Percentiles rank a stretch among this genome's conserved stretches.
Conservation (phyloP, 108 stramenopile genomes). For the Heterococcus sp. region DNA sequence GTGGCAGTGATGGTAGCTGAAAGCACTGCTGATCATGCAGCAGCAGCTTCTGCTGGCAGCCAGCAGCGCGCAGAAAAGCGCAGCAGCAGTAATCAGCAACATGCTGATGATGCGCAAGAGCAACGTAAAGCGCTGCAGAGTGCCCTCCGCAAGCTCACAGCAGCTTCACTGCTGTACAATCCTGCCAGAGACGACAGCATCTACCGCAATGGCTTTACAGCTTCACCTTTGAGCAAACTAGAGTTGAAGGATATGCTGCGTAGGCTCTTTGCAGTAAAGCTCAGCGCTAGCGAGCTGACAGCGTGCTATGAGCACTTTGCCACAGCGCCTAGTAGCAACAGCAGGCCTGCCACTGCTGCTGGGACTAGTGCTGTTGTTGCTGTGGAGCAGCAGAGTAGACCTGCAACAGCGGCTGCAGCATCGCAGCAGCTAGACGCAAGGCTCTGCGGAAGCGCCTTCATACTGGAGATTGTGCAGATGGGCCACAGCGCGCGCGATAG, state of each 20-base stretch:
- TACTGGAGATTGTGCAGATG: neutral
- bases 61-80: too few species aligned
- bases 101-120: neutral
- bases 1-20: too few species aligned
- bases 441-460: neutral
- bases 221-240: neutral
- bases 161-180: neutral
- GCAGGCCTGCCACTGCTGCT: neutral
- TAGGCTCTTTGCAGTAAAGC: neutral
- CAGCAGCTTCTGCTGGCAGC: too few species aligned
- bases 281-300: neutral
- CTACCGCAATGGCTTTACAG: neutral
- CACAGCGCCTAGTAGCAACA: neutral
- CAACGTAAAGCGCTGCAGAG: neutral
- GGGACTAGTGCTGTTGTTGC: neutral
- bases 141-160: neutral
- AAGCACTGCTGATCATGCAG: too few species aligned
- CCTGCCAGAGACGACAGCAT: neutral
- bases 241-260: neutral
- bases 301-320: neutral
- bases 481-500: neutral
- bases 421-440: neutral
- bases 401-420: neutral
- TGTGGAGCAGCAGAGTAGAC: neutral
- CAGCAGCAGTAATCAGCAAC: neutral